A percentile compares a stretch with the other conserved stretches of the same genome.
Evolutionary conservation across 306 rosid species (phyloP).

Genomic region (Castanopsis chinensis): DNA sequence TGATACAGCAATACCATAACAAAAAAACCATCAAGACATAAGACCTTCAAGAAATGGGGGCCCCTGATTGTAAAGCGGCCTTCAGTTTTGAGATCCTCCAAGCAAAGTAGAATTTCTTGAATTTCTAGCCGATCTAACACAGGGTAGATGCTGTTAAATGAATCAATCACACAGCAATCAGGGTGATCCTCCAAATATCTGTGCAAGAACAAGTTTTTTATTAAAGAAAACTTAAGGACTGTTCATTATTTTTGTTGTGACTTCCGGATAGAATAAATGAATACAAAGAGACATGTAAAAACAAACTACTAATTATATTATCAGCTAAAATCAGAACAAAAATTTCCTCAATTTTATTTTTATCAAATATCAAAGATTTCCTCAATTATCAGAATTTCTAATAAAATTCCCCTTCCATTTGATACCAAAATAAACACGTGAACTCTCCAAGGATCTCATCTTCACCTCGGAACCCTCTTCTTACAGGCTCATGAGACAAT

Average conservation of each 20-base stretch:
- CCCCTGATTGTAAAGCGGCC: conserved; percentile 58
- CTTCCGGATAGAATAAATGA: too few species aligned
- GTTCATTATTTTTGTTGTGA: not conserved
- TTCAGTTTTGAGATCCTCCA: conserved; percentile 57
- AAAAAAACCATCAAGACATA: not conserved
- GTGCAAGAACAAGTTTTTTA: conserved; percentile 2
- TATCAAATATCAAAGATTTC: too few species aligned
- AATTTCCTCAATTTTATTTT: too few species aligned
- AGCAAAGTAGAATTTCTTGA: conserved; percentile 65
- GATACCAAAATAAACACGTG: not conserved
- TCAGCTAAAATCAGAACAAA: too few species aligned
- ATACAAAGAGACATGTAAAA: too few species aligned
- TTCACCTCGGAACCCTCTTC: not conserved
- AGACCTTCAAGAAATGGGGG: conserved; percentile 64
- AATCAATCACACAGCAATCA: conserved; percentile 75
- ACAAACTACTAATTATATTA: too few species aligned
- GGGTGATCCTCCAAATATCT: conserved; percentile 61
- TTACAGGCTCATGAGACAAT: not conserved
- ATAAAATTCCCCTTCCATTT: not conserved
- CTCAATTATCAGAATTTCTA: not conserved
- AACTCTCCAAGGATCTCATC: not conserved
- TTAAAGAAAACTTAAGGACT: not conserved
- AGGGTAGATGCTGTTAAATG: conserved; percentile 54
- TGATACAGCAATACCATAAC: not conserved
- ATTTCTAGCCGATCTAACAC: conserved; percentile 74